A percentile compares a stretch with the other conserved stretches of the same genome.
Conservation (phyloP, 768 basidiomycete species). For the Dentipellis sp. region DNA sequence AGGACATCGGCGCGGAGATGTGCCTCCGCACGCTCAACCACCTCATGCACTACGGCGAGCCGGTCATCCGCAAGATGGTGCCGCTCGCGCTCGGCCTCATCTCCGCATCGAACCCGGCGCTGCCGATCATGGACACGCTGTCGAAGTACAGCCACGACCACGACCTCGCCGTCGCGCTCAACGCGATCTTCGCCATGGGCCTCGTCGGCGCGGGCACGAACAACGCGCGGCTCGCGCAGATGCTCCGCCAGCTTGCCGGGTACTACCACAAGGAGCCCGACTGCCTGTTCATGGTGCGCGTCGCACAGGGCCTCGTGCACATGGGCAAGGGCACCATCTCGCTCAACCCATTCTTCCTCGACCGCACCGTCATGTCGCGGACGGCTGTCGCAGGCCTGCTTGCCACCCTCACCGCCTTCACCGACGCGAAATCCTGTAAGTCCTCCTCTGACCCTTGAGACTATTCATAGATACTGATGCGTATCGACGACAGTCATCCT, state of each 20-base stretch:
- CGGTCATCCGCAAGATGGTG: constrained; percentile 82
- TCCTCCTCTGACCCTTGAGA: too few species aligned
- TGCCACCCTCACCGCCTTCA: constrained; percentile 85
- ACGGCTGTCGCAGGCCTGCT: constrained; percentile 86
- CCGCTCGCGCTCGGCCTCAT: constrained; percentile 93
- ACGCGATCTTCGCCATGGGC: constrained; percentile 98
- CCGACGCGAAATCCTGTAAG: constrained; percentile 89
- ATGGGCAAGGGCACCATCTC: constrained; percentile 99
- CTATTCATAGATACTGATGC: not conserved
- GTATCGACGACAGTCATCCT: constrained; percentile 57
- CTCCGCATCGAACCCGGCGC: constrained; percentile 91
- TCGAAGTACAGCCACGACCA: constrained; percentile 99
- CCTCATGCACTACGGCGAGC: constrained; percentile 97
- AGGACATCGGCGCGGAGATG: constrained; percentile 97
- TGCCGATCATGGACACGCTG: constrained; percentile 90
- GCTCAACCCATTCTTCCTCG: constrained; percentile 93
- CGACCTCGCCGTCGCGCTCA: constrained; percentile 91
- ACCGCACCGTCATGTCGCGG: constrained; percentile 82
- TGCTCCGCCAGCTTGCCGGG: constrained; percentile 94
- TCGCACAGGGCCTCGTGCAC: constrained; percentile 94
- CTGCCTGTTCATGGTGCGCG: constrained; percentile 90
- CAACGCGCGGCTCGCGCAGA: constrained; percentile 94
- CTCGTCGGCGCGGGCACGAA: constrained; percentile 98
- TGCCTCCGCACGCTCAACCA: constrained; percentile 96
- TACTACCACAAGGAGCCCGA: constrained; percentile 98